phyloP scores from a whole-genome alignment of 495 filamentous ascomycete genomes.

The Aspergillus egyptiacus region DNA sequence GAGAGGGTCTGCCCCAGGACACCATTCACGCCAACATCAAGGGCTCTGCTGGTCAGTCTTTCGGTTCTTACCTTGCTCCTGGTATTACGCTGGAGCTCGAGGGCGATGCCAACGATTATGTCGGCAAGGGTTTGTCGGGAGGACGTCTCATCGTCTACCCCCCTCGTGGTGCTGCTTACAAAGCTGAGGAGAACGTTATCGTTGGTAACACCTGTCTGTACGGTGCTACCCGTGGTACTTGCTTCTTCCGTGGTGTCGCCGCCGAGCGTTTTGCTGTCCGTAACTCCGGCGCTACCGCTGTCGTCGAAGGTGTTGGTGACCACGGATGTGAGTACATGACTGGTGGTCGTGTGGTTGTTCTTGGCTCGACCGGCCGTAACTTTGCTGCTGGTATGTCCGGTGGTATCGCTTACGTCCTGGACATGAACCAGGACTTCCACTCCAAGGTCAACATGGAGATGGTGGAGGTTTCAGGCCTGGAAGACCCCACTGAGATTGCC shows the following conservation, averaged over 20 bases:
- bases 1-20: constrained; percentile 84
- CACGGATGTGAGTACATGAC: constrained; percentile 99
- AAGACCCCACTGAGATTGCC: constrained; percentile 88
- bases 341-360: constrained; percentile 83
- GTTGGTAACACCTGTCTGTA: constrained; percentile 98
- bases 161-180: constrained; percentile 86
- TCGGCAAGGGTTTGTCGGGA: constrained; percentile 95
- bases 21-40: constrained; percentile 97
- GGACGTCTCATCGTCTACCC: constrained; percentile 96
- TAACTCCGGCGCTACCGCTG: constrained; percentile 93
- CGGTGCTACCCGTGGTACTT: constrained; percentile 86
- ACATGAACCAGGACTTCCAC: constrained; percentile 86
- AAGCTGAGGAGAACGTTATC: constrained; percentile 96
- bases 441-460: constrained; percentile 97
- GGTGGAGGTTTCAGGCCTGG: constrained; percentile 86
- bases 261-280: constrained; percentile 97
- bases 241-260: constrained; percentile 97
- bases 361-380: constrained; percentile 95
- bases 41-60: constrained; percentile 98
- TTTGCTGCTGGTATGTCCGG: constrained; percentile 99
- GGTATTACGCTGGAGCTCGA: constrained; percentile 96
- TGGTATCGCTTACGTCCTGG: constrained; percentile 95
- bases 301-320: constrained; percentile 96
- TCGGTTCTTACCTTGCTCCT: constrained; percentile 91
- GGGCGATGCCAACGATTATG: constrained; percentile 96